Evolutionary conservation across 306 rosid genomes (phyloP).

Genomic region (Dryas drummondii): DNA sequence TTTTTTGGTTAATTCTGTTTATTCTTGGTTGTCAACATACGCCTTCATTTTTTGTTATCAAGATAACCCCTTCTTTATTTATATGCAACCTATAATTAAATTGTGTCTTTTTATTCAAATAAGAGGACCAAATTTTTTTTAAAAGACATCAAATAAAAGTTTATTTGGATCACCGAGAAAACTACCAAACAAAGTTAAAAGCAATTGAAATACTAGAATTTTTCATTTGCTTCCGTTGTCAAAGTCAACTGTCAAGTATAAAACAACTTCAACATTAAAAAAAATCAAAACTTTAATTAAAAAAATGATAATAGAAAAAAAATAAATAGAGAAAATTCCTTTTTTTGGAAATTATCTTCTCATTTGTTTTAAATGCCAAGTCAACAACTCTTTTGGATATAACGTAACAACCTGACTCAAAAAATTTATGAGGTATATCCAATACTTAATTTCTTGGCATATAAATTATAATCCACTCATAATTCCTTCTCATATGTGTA

Average conservation of each 20-base stretch:
- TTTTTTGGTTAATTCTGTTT: no score
- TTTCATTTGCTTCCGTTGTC: neutral
- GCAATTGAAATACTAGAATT: neutral
- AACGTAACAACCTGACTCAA: neutral
- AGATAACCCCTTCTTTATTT: no score
- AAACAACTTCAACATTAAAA: neutral
- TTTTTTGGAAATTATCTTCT: neutral
- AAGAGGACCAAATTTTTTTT: neutral
- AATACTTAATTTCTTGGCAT: neutral
- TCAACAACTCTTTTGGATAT: neutral
- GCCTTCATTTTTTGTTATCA: no score
- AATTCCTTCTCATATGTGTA: neutral
- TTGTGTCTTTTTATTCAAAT: neutral
- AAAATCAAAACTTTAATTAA: neutral
- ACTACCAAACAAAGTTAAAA: neutral
- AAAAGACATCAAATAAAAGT: neutral
- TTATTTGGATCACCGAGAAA: neutral
- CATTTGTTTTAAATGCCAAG: neutral
- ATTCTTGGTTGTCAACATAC: no score
- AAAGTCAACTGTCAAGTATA: neutral
- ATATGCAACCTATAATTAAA: no score
- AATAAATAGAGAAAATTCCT: neutral
- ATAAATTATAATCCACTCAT: no score
- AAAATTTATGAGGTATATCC: neutral
- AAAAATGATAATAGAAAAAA: neutral